phyloP scores from a whole-genome alignment of 1,284 basidiomycete species.

The Kwoniella shivajii region DNA sequence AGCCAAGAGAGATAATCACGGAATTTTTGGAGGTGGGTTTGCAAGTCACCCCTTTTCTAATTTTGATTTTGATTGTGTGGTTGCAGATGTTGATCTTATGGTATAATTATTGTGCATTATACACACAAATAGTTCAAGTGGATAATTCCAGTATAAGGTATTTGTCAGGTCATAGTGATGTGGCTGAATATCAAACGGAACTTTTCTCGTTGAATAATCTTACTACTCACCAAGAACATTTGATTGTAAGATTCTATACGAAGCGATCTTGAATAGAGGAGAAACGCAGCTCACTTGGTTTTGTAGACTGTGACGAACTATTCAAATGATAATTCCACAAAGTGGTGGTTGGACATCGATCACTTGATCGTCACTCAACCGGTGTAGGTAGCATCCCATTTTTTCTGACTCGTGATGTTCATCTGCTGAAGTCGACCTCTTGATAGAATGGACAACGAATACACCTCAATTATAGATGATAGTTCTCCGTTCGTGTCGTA shows the following conservation, averaged over 20 bases:
- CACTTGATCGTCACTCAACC: constrained; percentile 10
- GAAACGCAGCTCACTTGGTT: not conserved
- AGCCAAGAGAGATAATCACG: constrained; percentile 25
- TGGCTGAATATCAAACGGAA: not conserved
- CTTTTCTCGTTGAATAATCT: not conserved
- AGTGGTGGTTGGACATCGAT: constrained; percentile 24
- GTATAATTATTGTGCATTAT: not conserved
- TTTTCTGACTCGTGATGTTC: not conserved
- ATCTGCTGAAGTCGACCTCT: not conserved
- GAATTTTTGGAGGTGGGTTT: not conserved
- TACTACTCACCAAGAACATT: not conserved
- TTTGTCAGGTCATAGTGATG: not conserved
- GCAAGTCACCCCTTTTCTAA: not conserved
- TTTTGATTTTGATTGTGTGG: not conserved
- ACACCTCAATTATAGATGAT: constrained; percentile 16
- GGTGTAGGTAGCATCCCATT: constrained; percentile 3
- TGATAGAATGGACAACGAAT: constrained; percentile 2
- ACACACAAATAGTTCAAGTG: not conserved
- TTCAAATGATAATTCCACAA: constrained; percentile 9
- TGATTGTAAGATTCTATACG: not conserved
- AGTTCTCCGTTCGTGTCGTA: constrained; percentile 9
- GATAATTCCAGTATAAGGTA: not conserved
- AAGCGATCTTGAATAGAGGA: not conserved
- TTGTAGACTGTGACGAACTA: constrained; percentile 20
- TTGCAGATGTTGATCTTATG: not conserved